Evolutionary conservation across 2,329 filamentous ascomycete species (phyloP).

Genomic region (Phoma sp.): DNA sequence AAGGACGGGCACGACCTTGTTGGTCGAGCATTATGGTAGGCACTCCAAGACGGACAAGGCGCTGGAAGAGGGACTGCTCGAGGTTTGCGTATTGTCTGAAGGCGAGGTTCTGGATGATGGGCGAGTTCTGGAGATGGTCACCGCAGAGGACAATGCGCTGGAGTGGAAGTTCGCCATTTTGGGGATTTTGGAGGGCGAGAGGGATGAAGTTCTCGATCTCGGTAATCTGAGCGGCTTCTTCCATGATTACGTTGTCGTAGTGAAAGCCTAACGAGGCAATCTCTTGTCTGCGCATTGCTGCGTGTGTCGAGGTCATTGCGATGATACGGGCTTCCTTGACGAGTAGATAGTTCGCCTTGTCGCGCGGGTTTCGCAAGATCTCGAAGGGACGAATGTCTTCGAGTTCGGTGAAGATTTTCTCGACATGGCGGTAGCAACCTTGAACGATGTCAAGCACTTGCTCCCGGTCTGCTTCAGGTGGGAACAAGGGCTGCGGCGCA

Average conservation of each 20-base stretch:
- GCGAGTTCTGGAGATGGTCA: slow-evolving; percentile 96
- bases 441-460: slow-evolving; percentile 75
- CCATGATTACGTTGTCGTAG: slow-evolving; percentile 98
- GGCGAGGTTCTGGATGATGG: slow-evolving; percentile 91
- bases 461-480: slow-evolving; percentile 68
- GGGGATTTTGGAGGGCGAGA: slow-evolving; percentile 84
- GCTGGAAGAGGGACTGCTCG: slow-evolving; percentile 92
- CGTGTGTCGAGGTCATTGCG: slow-evolving; percentile 98
- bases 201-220: slow-evolving; percentile 98
- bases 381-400: slow-evolving; percentile 96
- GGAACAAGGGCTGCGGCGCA: slow-evolving; percentile 85
- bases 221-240: slow-evolving; percentile 97
- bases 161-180: slow-evolving; percentile 73
- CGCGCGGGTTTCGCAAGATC: slow-evolving; percentile 83
- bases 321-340: slow-evolving; percentile 96
- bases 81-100: slow-evolving; percentile 96
- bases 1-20: slow-evolving; percentile 87
- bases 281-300: slow-evolving; percentile 89
- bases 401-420: slow-evolving; percentile 88
- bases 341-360: slow-evolving; percentile 95
- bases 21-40: slow-evolving; percentile 88
- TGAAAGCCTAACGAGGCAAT: slow-evolving; percentile 92
- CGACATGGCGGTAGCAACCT: slow-evolving; percentile 87
- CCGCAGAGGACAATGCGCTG: slow-evolving; percentile 92
- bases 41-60: slow-evolving; percentile 89